Conservation (phyloP, 495 filamentous ascomycete species). For the Penicillium mononematosum region DNA sequence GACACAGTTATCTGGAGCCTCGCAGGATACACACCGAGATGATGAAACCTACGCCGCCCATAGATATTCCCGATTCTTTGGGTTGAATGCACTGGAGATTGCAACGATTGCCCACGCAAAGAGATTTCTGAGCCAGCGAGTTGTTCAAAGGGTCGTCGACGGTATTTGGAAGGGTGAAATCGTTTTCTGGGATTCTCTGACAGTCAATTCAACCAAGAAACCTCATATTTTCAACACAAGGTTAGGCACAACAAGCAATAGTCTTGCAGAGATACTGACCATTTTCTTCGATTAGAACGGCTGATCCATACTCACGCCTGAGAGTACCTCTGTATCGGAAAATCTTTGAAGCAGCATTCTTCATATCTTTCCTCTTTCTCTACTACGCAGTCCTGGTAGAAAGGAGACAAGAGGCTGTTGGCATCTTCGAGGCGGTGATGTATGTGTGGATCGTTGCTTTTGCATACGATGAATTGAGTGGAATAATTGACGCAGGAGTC, state of each 20-base stretch:
- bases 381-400: conserved; percentile 84
- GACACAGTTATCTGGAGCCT: conserved; percentile 10
- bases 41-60: conserved; percentile 44
- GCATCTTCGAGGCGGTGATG: conserved; percentile 52
- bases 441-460: conserved; percentile 79
- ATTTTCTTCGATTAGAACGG: conserved; percentile 43
- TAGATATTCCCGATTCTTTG: conserved; percentile 64
- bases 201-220: conserved; percentile 72
- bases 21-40: conserved; percentile 11
- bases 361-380: conserved; percentile 72
- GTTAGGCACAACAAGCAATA: conserved; percentile 26
- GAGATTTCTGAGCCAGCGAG: conserved; percentile 79
- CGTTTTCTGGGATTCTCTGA: conserved; percentile 85
- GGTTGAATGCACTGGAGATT: conserved; percentile 87
- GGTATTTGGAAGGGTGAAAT: conserved; percentile 92
- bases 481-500: conserved; percentile 76
- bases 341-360: conserved; percentile 84
- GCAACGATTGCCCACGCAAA: conserved; percentile 87
- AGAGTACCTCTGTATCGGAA: conserved; percentile 92
- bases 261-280: conserved; percentile 5
- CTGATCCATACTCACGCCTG: conserved; percentile 81
- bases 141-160: conserved; percentile 84
- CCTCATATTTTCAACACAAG: conserved; percentile 76
- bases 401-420: conserved; percentile 49
- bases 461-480: conserved; percentile 81